Percentiles rank a stretch among this genome's conserved stretches.
Conservation (phyloP, 1,284 basidiomycete genomes). For the Fomitopsis pinicola region DNA sequence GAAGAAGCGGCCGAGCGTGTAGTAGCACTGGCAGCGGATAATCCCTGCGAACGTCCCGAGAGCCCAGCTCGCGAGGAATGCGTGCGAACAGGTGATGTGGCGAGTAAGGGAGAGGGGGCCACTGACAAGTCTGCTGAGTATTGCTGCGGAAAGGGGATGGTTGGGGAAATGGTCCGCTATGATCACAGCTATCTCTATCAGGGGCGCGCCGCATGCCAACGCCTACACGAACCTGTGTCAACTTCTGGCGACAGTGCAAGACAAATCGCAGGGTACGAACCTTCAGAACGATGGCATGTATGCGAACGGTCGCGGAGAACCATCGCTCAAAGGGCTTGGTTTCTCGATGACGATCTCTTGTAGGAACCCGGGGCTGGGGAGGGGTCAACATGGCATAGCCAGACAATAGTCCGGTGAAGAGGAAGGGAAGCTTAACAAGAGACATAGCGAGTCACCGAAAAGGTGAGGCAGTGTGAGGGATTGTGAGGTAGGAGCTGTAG, state of each 20-base stretch:
- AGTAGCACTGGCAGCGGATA: constrained; percentile 9
- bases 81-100: background rate
- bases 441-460: background rate
- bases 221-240: background rate
- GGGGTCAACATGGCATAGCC: background rate
- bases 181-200: constrained; percentile 7
- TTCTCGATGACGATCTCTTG: background rate
- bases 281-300: background rate
- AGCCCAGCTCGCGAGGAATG: constrained; percentile 4
- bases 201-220: background rate
- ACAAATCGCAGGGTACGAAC: background rate
- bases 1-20: constrained; percentile 10
- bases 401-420: background rate
- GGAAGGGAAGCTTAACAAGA: constrained; percentile 4
- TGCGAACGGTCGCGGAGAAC: background rate
- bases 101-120: background rate
- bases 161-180: constrained; percentile 2
- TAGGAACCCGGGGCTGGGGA: background rate
- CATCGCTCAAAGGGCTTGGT: background rate
- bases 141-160: background rate
- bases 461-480: background rate
- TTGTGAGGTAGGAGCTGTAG: background rate
- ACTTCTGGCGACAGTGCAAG: background rate
- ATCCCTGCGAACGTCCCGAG: constrained; percentile 3
- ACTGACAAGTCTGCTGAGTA: background rate